Conservation (phyloP, 495 filamentous ascomycete species). For the Aspergillus nanangensis region DNA sequence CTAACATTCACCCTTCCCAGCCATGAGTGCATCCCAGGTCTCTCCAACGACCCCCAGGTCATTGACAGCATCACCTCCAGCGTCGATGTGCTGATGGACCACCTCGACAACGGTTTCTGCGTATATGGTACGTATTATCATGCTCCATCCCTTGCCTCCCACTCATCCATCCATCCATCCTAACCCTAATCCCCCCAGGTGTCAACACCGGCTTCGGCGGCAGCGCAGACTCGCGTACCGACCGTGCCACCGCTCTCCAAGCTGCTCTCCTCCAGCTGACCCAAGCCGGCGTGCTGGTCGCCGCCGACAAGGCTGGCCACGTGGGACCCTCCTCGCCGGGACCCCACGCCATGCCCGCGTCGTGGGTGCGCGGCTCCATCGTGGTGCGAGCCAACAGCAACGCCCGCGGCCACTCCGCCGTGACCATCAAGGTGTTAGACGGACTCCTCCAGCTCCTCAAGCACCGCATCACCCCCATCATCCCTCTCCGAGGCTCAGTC, state of each 20-base stretch:
- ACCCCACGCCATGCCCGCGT: conserved; percentile 37
- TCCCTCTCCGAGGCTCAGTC: conserved; percentile 56
- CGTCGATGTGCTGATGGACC: conserved; percentile 14
- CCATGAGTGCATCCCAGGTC: conserved; percentile 12
- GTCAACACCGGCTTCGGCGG: conserved; percentile 66
- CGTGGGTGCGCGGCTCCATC: conserved; percentile 54
- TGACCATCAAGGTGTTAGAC: conserved; percentile 47
- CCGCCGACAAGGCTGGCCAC: conserved; percentile 13
- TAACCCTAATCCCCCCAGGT: conserved; percentile 19
- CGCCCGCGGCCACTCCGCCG: conserved; percentile 54
- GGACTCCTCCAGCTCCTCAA: conserved; percentile 42
- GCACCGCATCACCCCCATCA: conserved; percentile 44
- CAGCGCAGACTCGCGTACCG: conserved; percentile 49
- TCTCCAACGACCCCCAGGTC: conserved; percentile 11
- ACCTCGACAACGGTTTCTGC: conserved; percentile 13
- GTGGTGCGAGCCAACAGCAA: conserved; percentile 53
- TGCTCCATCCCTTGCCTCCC: not conserved
- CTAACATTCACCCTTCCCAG: conserved; percentile 6
- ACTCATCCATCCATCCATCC: not conserved
- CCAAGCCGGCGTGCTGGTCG: conserved; percentile 46
- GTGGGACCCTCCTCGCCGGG: not conserved
- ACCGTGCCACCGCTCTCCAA: conserved; percentile 40
- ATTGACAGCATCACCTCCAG: conserved; percentile 11
- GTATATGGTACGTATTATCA: conserved; percentile 15
- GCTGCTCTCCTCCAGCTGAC: conserved; percentile 45